Conservation (phyloP, 768 basidiomycete genomes). For the Zangia roseola region DNA sequence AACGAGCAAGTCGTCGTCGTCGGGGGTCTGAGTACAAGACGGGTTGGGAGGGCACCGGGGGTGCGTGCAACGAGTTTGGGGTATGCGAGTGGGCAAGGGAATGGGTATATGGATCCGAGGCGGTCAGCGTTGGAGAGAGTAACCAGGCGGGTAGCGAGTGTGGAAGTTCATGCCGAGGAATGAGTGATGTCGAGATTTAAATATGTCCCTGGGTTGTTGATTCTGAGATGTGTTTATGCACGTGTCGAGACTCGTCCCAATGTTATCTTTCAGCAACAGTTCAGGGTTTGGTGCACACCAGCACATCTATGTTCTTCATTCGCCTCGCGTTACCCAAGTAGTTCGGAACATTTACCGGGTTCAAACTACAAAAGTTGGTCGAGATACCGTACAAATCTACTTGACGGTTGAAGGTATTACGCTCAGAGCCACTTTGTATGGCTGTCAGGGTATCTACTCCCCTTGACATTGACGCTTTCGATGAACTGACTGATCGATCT, state of each 20-base stretch:
- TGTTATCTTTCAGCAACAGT: too few species aligned
- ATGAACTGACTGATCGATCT: conserved; percentile 39
- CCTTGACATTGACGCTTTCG: conserved; percentile 36
- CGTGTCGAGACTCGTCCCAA: not conserved
- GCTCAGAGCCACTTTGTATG: conserved; percentile 32
- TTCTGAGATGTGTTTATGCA: too few species aligned
- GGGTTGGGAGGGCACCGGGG: conserved; percentile 13
- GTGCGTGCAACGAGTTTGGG: conserved; percentile 29
- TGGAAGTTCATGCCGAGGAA: conserved; percentile 8
- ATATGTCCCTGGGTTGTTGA: not conserved
- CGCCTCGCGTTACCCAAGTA: too few species aligned
- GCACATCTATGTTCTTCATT: too few species aligned
- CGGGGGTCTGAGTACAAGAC: not conserved
- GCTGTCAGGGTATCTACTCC: conserved; percentile 37
- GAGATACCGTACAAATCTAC: too few species aligned
- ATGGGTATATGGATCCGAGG: conserved; percentile 18
- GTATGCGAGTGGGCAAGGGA: conserved; percentile 16
- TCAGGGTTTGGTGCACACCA: too few species aligned
- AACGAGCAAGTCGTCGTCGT: not conserved
- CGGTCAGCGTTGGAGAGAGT: conserved; percentile 22
- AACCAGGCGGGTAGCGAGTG: conserved; percentile 18
- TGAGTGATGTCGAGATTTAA: conserved; percentile 2
- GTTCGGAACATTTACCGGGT: too few species aligned
- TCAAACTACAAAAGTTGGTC: too few species aligned
- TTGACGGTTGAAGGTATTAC: conserved; percentile 8